phyloP scores from a whole-genome alignment of 345 rosid genomes.

The Chamaenerion angustifolium region DNA sequence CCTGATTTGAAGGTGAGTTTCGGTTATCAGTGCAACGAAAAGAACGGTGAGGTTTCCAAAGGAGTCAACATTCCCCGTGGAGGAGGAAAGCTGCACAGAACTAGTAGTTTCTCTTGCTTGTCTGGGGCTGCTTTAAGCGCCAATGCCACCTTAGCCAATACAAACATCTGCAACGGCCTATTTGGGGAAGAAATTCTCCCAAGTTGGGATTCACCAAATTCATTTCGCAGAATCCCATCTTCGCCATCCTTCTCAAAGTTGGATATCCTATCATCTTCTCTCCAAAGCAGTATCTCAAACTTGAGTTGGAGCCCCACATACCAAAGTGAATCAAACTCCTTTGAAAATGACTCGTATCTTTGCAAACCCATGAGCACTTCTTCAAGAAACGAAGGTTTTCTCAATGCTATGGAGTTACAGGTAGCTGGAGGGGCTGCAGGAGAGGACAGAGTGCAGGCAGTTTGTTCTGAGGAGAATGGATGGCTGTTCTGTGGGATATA shows the following conservation, averaged over 20 bases:
- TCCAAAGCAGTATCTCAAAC: constrained; percentile 64
- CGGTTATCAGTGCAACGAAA: constrained; percentile 67
- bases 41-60: constrained; percentile 9
- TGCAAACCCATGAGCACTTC: constrained; percentile 49
- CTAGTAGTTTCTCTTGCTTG: constrained; percentile 74
- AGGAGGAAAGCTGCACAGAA: constrained; percentile 32
- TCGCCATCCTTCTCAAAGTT: constrained; percentile 65
- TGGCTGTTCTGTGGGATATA: constrained; percentile 86
- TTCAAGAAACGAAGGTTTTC: constrained; percentile 57
- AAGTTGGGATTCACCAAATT: constrained; percentile 71
- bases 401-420: constrained; percentile 63
- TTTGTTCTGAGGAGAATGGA: constrained; percentile 92
- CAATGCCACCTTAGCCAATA: constrained; percentile 89
- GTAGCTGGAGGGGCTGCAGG: constrained; percentile 99
- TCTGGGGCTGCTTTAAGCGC: constrained; percentile 96
- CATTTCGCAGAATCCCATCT: constrained; percentile 66
- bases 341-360: constrained; percentile 49
- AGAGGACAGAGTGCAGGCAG: constrained; percentile 95
- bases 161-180: constrained; percentile 81
- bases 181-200: constrained; percentile 86
- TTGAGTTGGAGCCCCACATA: constrained; percentile 69
- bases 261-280: constrained; percentile 79
- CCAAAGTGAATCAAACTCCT: constrained; percentile 27
- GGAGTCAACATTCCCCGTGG: constrained; percentile 24
- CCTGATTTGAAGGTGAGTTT: constrained; percentile 82